These are phyloP conservation scores for Andalucia godoyi DNA, from an alignment of 78 protist species.

Conservation along the genomic window DNA sequence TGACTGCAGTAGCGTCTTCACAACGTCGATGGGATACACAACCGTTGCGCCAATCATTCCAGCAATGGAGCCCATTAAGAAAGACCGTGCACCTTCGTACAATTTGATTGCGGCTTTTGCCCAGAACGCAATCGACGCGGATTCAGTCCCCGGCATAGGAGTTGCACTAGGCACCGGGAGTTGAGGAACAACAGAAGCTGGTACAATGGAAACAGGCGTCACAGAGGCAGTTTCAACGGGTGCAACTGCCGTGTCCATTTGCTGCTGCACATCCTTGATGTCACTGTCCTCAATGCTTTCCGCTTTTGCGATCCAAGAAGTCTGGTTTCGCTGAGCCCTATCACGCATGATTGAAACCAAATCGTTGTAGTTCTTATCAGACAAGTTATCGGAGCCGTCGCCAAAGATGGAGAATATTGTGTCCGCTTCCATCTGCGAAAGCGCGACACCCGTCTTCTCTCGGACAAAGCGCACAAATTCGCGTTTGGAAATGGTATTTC, in stretches of 20 bases:
- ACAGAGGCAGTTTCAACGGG: too few species aligned
- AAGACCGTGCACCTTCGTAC: conserved; percentile 20
- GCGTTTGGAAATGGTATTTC: neutral
- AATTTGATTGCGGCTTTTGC: too few species aligned
- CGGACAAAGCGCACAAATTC: neutral
- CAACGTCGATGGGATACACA: conserved; percentile 65
- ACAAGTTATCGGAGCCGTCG: neutral
- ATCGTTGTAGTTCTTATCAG: too few species aligned
- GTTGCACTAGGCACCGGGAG: neutral
- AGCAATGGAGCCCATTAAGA: conserved; percentile 54
- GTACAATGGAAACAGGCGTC: neutral
- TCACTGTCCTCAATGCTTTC: too few species aligned
- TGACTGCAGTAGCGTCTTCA: conserved; percentile 62
- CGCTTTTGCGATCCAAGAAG: too few species aligned
- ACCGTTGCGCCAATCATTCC: conserved; percentile 62
- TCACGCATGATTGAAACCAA: too few species aligned
- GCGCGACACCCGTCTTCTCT: neutral
- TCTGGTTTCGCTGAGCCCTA: too few species aligned
- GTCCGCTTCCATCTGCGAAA: conserved; percentile 7
- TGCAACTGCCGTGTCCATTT: too few species aligned
- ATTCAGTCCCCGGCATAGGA: neutral
- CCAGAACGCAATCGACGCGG: neutral
- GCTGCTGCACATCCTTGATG: too few species aligned
- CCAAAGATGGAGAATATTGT: neutral
- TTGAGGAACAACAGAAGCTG: neutral